Base-by-base conservation (phyloP, 1,284 basidiomycete species). In the Pascua sp. region DNA sequence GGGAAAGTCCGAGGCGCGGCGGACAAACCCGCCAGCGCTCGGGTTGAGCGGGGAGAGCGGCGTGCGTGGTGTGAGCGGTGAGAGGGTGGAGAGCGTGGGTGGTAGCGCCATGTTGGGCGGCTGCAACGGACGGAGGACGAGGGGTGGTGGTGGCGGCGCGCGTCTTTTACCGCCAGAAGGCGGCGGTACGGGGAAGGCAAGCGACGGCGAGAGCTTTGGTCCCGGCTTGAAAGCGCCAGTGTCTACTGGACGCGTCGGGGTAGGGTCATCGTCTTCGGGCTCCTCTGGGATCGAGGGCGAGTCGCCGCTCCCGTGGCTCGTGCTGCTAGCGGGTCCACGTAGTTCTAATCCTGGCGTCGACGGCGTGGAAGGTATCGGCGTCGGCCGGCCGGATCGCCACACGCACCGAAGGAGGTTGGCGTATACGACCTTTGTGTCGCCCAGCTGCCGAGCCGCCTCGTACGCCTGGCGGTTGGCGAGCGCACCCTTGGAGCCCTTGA, bases 351-450 rank as follows among this genome's bases (percentile, higher is more conserved):
- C 24, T 3, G 24, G 24, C 24, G 24, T 32, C 24, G 24, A 32
- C 24, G 24, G 24, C 7, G 24, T 32, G 24, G 24, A 32, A 37
- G 43, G 12, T 15, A 57, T 46, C 9, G 47, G 18, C 13, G 55
- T 16, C 10, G 42, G 15, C 12, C 46, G 43, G 43, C 24, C 24
- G 24, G 24, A 32, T 32, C 24, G 24, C 24, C 24, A 32, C 24
- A 32, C 24, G 7, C 24, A 46, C 40, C 11, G 59, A 12, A 77
- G 57, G 16, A 72, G 55, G 42, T 64, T 66, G 16, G 75, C 75
- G 46, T 75, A 73, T n/a, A 69, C 49, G 38, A 69, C 56, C 48
- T 69, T 67, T 12, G 71, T 67, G 49, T 76, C 75, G 10, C 66
- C 74, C 3, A 73, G 61, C 58, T 72, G 69, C 52, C 66, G 64